phyloP scores from a whole-genome alignment of 208 protist genomes.

The Strigomonas oncopelti region DNA sequence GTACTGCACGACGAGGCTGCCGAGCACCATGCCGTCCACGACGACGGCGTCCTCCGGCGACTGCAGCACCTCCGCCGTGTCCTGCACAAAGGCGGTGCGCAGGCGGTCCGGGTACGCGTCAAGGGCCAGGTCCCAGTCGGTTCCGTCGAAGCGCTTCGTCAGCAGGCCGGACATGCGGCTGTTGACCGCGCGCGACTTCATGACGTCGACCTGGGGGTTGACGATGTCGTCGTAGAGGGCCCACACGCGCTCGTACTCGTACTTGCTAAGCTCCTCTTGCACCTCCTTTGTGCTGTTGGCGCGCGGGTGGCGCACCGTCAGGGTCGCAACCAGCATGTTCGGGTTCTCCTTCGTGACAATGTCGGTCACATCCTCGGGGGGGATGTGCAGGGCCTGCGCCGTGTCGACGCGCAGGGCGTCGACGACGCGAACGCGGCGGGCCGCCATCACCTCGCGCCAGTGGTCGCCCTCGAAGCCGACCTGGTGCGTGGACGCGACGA shows the following conservation, averaged over 20 bases:
- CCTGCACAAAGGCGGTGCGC: constrained; percentile 20
- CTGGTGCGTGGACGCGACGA: constrained; percentile 21
- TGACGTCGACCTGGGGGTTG: constrained; percentile 15
- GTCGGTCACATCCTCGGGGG: constrained; percentile 24
- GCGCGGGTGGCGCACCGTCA: constrained; percentile 25
- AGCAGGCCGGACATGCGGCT: constrained; percentile 18
- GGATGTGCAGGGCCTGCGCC: constrained; percentile 19
- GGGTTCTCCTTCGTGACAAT: constrained; percentile 21
- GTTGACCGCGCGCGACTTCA: constrained; percentile 8
- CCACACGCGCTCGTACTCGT: constrained; percentile 45
- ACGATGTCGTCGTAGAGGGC: constrained; percentile 37
- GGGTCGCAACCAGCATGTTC: constrained; percentile 22
- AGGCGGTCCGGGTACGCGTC: constrained; percentile 14
- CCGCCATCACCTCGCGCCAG: constrained; percentile 30
- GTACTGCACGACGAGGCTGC: constrained; percentile 12
- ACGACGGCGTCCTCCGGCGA: constrained; percentile 19
- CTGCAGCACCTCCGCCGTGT: constrained; percentile 9
- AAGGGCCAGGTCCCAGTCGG: constrained; percentile 40
- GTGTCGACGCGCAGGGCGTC: constrained; percentile 40
- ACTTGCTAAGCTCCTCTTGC: constrained; percentile 19
- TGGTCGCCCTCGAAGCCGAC: constrained; percentile 45
- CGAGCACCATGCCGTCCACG: constrained; percentile 11
- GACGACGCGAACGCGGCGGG: constrained; percentile 15
- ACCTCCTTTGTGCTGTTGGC: constrained; percentile 12
- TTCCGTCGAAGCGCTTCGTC: constrained; percentile 48